Percentiles rank a stretch among this genome's conserved stretches.
phyloP scores from a whole-genome alignment of 2,329 filamentous ascomycete species.

The Diplodia mutila region DNA sequence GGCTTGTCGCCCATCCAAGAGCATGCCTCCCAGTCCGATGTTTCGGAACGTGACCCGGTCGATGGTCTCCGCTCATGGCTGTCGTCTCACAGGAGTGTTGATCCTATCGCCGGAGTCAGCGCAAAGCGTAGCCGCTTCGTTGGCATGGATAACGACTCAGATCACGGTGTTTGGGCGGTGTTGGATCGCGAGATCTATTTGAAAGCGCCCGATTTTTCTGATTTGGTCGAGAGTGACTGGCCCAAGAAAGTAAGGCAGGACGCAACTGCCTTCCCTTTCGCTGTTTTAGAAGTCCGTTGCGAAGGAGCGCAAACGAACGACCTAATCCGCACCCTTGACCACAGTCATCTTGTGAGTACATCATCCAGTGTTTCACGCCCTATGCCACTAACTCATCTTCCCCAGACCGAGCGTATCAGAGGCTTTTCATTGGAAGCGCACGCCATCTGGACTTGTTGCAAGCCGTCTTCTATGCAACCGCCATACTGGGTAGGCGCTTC shows the following conservation, averaged over 20 bases:
- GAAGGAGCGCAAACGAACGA: constrained; percentile 48
- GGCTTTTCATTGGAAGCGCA: constrained; percentile 60
- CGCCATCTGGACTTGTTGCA: constrained; percentile 54
- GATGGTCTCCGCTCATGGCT: constrained; percentile 48
- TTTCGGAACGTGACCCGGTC: constrained; percentile 28
- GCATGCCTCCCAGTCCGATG: constrained; percentile 29
- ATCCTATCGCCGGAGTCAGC: constrained; percentile 52
- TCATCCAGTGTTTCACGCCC: not conserved
- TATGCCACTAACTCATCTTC: not conserved
- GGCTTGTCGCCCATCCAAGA: constrained; percentile 29
- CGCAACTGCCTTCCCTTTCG: constrained; percentile 51
- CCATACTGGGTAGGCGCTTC: constrained; percentile 51
- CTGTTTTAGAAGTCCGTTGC: constrained; percentile 55
- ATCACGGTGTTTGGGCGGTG: constrained; percentile 52
- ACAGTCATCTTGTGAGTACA: constrained; percentile 50
- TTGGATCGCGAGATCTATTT: constrained; percentile 54
- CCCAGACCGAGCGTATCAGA: constrained; percentile 53
- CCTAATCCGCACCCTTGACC: constrained; percentile 50
- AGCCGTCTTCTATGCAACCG: constrained; percentile 48
- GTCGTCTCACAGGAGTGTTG: constrained; percentile 47
- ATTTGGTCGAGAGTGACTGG: constrained; percentile 40
- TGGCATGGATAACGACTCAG: constrained; percentile 50
- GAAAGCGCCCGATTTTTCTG: constrained; percentile 36
- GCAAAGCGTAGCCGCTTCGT: constrained; percentile 53
- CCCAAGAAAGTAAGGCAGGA: constrained; percentile 32